Base-by-base conservation (phyloP, 768 basidiomycete species). In the Lanmaoa rubissima region DNA sequence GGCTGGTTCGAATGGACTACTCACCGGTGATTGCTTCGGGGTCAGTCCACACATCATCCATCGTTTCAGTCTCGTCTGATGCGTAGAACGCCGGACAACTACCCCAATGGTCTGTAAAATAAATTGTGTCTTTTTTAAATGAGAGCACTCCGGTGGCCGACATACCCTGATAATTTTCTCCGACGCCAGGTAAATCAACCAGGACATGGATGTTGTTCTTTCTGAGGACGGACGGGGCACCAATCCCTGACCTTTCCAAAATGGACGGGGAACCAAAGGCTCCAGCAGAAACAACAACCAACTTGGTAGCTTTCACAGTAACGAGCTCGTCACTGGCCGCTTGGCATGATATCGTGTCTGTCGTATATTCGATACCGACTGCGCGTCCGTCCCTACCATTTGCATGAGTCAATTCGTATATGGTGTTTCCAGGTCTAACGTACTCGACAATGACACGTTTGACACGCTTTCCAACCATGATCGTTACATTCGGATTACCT, bases 141-240 rank as follows among this genome's bases (percentile, higher is more conserved):
- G 6, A 39, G 39, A 2, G 9, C 1, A 7, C 3, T 1, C 5
- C 2, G 4, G 5, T 3, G 1, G 24, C 0, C 0, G 17, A 61
- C 69, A 39, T 50, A 80, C 83, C 84, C 60, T 79, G 76, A 51
- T 81, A 83, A 59, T 90, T 82, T 65, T 87, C 85, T 12, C 91
- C 90, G 0, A 94, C 90, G 8, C 86, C 88, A 5, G 88, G 88
- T 8, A 92, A 79, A 51, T 90, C 84, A 11, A 88, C 78, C 11
- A 82, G 43, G 52, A 77, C 72, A 9, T 64, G 57, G 41, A 92
- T 75, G 3, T 74, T 76, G 49, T 79, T 67, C 46, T 71, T 73
- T 44, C 78, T 63, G 32, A 92, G 73, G 9, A 86, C 60, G 0
- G 70, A 65, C 3, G 66, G 61, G 1, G 79, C 76, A 3, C 91